Conservation (phyloP, 306 rosid species). For the Inga laurina region DNA sequence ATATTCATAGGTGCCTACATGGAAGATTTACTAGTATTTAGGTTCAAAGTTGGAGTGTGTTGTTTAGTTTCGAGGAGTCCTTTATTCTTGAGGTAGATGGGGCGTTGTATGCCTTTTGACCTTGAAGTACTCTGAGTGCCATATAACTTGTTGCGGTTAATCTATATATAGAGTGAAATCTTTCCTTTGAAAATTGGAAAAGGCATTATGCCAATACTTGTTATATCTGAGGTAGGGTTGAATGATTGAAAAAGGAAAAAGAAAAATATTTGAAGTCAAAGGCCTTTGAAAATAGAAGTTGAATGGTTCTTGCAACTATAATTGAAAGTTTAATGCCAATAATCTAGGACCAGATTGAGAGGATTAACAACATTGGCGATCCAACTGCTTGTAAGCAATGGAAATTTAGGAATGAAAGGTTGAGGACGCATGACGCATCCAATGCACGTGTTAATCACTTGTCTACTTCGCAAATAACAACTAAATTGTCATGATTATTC, state of each 20-base stretch:
- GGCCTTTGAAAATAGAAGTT: background rate
- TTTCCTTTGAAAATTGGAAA: background rate
- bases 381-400: background rate
- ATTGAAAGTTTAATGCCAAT: background rate
- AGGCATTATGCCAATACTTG: background rate
- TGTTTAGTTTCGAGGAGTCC: background rate
- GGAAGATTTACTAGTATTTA: background rate
- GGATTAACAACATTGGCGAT: background rate
- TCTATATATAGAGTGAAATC: background rate
- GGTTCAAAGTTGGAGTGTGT: background rate
- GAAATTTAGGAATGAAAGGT: background rate
- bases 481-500: background rate
- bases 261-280: background rate
- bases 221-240: background rate
- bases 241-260: too few species aligned
- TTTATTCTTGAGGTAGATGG: background rate
- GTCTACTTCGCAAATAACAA: background rate
- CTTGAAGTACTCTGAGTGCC: background rate
- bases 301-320: background rate
- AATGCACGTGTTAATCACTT: background rate
- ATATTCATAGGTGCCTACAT: background rate
- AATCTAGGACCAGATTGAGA: background rate
- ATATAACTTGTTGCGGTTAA: background rate
- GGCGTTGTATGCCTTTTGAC: background rate
- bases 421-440: background rate